Conservation (phyloP, 495 filamentous ascomycete genomes). For the Cenococcum geophilum region DNA sequence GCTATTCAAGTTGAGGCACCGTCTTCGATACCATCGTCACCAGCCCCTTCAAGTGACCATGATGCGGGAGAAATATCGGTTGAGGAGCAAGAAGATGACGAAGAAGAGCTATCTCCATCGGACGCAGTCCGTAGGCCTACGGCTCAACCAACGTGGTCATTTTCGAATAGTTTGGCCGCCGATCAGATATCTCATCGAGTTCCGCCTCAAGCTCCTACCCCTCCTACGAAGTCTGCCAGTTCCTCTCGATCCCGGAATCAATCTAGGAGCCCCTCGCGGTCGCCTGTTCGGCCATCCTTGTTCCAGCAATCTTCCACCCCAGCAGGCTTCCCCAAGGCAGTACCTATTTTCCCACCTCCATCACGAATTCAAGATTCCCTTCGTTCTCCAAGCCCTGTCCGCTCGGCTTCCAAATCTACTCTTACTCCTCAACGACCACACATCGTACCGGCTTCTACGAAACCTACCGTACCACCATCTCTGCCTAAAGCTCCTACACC, state of each 20-base stretch:
- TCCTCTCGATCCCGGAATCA: slow-evolving; percentile 15
- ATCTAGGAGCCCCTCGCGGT: slow-evolving; percentile 17
- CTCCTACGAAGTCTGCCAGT: slow-evolving; percentile 18
- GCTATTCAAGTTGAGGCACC: slow-evolving; percentile 38
- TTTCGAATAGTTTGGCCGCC: slow-evolving; percentile 15
- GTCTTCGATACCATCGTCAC: slow-evolving; percentile 40
- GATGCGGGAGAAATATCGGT: slow-evolving; percentile 15
- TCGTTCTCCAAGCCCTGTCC: slow-evolving; percentile 74
- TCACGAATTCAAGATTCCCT: slow-evolving; percentile 49
- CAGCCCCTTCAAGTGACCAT: slow-evolving; percentile 15
- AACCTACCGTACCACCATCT: slow-evolving; percentile 18
- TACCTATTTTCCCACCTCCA: slow-evolving; percentile 48
- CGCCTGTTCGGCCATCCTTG: not conserved
- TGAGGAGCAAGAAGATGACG: slow-evolving; percentile 34
- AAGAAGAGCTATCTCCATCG: slow-evolving; percentile 18
- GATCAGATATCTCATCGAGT: slow-evolving; percentile 13
- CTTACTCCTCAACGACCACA: slow-evolving; percentile 31
- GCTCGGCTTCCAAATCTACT: slow-evolving; percentile 44
- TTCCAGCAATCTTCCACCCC: slow-evolving; percentile 29
- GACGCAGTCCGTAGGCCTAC: slow-evolving; percentile 20
- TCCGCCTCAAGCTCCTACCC: slow-evolving; percentile 24
- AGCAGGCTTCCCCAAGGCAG: slow-evolving; percentile 42
- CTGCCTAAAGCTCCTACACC: slow-evolving; percentile 43
- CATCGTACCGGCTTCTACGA: slow-evolving; percentile 22
- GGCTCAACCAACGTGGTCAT: slow-evolving; percentile 7